These are phyloP conservation scores for Marsdenia floribunda DNA, from an alignment of 257 asterid genomes.

Conservation along the genomic window DNA sequence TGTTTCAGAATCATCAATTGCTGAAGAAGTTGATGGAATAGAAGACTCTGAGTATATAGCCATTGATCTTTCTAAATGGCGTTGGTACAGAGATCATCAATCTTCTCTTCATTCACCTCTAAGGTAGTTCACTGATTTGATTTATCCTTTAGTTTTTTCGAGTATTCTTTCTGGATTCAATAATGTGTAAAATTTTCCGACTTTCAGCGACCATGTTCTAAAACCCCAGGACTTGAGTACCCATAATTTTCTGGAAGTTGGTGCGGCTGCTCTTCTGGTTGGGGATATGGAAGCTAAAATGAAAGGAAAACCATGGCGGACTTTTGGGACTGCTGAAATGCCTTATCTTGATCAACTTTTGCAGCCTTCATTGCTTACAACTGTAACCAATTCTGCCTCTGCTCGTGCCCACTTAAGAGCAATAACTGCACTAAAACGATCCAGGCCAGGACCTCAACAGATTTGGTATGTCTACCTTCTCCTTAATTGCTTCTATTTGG, in stretches of 20 bases:
- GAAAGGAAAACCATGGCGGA: conserved; percentile 87
- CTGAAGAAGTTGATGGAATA: conserved; percentile 74
- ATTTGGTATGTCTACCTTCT: conserved; percentile 54
- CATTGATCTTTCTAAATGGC: conserved; percentile 88
- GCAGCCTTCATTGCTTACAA: conserved; percentile 93
- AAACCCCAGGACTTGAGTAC: conserved; percentile 63
- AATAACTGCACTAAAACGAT: conserved; percentile 88
- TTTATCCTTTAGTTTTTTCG: conserved; percentile 15
- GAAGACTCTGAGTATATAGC: conserved; percentile 76
- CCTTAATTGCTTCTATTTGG: conserved; percentile 15
- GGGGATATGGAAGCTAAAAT: conserved; percentile 96
- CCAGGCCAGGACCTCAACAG: conserved; percentile 72
- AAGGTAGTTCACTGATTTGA: conserved; percentile 50
- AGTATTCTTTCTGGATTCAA: background rate
- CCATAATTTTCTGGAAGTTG: conserved; percentile 89
- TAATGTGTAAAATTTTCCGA: conserved; percentile 25
- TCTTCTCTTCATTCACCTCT: conserved; percentile 61
- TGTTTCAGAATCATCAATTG: conserved; percentile 60
- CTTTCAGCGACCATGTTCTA: conserved; percentile 71
- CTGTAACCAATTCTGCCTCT: conserved; percentile 91
- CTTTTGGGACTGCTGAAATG: conserved; percentile 85
- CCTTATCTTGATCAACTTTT: conserved; percentile 90
- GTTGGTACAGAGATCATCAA: conserved; percentile 91
- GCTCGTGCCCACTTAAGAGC: conserved; percentile 95
- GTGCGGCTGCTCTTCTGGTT: conserved; percentile 98